Evolutionary conservation across 306 rosid species (phyloP), one percentile per base, ranked within the genome.

Genomic region (Trifolium pratense): DNA sequence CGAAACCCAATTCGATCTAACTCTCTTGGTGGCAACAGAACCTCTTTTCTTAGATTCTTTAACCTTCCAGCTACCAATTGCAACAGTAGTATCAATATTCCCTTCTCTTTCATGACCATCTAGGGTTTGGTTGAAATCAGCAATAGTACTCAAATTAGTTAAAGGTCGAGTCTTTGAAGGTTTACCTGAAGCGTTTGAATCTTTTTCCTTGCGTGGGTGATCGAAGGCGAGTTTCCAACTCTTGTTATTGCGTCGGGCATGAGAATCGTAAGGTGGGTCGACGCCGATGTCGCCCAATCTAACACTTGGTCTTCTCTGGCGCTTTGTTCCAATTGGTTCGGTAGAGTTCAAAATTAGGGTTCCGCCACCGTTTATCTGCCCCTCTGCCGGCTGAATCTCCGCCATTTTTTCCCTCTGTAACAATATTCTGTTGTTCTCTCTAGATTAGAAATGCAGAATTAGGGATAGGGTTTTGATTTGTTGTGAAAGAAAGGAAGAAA

Each of bases 231-330:
- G 75, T 84, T 85, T 88, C 97, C 96, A 94, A 0, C 79, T 89
- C 84, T 89, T 94, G 23, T 65, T 52, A 70, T 16, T 68, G 31
- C 96, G 96, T 16, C 97, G 97, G 15, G 68, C 65, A 17, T 87
- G 89, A 34, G 96, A 85, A 37, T 94, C 97, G 76, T 86, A 89
- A 39, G 88, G 87, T 71, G 82, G 96, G 87, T 91, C 97, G n/a
- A 92, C 96, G 17, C 99, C 99, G 86, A 94, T 91, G 73, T 94
- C 97, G 43, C 97, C 99, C 52, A 94, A 84, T 62, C 97, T 88
- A 63, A 94, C 97, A 64, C 97, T 94, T 1, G 99, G 99, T 18
- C 95, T 80, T 6, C 99, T 73, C 77, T 91, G 97, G 0, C 99
- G 94, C 89, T 91, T 94, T 17, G 95, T 76, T 66, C 82, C 96